These are phyloP conservation scores for Thalassia testudinum DNA, from an alignment of 116 monocot genomes.

Conservation along the genomic window DNA sequence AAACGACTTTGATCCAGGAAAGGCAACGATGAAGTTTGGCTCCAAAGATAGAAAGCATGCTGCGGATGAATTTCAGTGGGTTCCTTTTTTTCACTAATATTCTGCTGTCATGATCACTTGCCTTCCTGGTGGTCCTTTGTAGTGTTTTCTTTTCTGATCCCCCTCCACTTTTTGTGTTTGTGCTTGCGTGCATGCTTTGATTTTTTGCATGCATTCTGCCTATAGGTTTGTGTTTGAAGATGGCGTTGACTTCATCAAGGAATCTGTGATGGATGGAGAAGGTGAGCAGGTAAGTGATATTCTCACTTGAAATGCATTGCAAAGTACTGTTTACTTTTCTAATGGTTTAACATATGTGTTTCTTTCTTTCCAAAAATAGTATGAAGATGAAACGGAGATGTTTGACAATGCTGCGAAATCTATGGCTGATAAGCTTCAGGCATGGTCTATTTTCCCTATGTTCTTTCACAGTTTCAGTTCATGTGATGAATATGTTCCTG, in stretches of 20 bases:
- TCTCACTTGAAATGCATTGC: background rate
- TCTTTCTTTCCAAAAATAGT: conserved; percentile 16
- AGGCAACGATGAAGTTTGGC: conserved; percentile 73
- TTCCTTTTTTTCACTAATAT: conserved; percentile 1
- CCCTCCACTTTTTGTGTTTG: too few species aligned
- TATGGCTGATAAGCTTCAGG: conserved; percentile 40
- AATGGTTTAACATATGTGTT: background rate
- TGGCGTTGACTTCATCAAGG: conserved; percentile 82
- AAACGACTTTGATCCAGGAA: conserved; percentile 24
- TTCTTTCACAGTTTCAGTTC: too few species aligned
- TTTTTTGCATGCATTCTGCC: background rate
- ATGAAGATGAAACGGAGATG: conserved; percentile 40
- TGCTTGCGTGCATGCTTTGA: too few species aligned
- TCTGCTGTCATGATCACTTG: background rate
- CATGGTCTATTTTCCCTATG: conserved; percentile 3
- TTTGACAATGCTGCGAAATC: conserved; percentile 41
- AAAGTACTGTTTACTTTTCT: background rate
- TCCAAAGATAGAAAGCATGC: conserved; percentile 67
- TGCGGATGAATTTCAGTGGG: conserved; percentile 80
- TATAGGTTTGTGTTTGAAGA: conserved; percentile 93
- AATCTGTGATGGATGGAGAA: conserved; percentile 73
- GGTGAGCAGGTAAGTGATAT: conserved; percentile 28
- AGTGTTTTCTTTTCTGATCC: background rate
- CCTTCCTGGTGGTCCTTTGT: background rate
- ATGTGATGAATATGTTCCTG: too few species aligned